Conservation (phyloP, 2,329 filamentous ascomycete genomes). For the Juglanconis oblonga region DNA sequence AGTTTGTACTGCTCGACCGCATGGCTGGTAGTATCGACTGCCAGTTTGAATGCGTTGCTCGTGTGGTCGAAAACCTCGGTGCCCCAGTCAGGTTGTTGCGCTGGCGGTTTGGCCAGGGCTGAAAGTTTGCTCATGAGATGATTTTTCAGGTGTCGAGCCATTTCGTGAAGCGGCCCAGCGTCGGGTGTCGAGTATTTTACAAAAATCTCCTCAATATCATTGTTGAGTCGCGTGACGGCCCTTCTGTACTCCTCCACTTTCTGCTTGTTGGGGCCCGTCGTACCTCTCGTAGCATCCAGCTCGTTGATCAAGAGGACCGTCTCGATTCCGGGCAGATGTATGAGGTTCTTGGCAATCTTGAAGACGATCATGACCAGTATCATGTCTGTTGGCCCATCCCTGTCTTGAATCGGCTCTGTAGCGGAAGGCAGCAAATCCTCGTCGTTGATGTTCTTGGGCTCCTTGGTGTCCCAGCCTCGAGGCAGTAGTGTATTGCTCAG, state of each 20-base stretch:
- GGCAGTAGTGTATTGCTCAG: conserved; percentile 51
- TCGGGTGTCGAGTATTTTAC: conserved; percentile 47
- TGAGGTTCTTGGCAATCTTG: conserved; percentile 48
- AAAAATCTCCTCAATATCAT: conserved; percentile 43
- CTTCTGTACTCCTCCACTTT: conserved; percentile 40
- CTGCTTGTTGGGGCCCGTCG: conserved; percentile 25
- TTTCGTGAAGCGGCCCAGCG: conserved; percentile 50
- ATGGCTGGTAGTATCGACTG: conserved; percentile 47
- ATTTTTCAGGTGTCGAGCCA: conserved; percentile 45
- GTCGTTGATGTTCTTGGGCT: conserved; percentile 58
- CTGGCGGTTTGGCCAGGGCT: conserved; percentile 45
- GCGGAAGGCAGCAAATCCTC: conserved; percentile 54
- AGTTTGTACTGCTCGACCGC: conserved; percentile 42
- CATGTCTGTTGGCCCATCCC: conserved; percentile 60
- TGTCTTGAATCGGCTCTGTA: conserved; percentile 46
- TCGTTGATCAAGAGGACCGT: conserved; percentile 46
- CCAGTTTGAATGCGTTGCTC: conserved; percentile 55
- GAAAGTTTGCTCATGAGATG: conserved; percentile 49
- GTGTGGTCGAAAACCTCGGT: conserved; percentile 46
- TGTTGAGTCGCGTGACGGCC: conserved; percentile 41
- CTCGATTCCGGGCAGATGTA: conserved; percentile 47
- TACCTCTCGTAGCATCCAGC: conserved; percentile 27
- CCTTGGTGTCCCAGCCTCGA: conserved; percentile 53
- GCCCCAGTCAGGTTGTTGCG: conserved; percentile 46
- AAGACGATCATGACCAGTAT: conserved; percentile 51